These are phyloP conservation scores for Ceraceosorus bombacis DNA, from an alignment of 1,284 basidiomycete species.

Conservation along the genomic window DNA sequence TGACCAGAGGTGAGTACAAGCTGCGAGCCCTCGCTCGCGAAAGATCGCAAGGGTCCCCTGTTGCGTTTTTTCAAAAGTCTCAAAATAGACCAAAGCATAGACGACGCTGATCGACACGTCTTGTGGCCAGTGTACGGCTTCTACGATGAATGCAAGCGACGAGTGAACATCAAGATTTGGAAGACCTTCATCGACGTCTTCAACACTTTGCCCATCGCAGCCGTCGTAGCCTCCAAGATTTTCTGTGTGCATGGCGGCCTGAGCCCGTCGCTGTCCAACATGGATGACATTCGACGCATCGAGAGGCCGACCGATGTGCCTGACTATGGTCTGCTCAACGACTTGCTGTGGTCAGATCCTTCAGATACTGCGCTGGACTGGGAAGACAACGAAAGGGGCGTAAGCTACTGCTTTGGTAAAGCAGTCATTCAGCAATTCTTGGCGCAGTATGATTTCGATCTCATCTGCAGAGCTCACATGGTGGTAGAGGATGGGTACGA, in stretches of 20 bases:
- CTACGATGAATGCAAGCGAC: slow-evolving; percentile 98
- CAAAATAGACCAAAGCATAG: slow-evolving; percentile 7
- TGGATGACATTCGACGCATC: slow-evolving; percentile 99
- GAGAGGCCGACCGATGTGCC: slow-evolving; percentile 97
- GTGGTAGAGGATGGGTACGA: slow-evolving; percentile 96
- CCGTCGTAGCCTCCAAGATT: slow-evolving; percentile 97
- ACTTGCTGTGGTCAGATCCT: slow-evolving; percentile 96
- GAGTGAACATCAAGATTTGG: slow-evolving; percentile 97
- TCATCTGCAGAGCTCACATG: slow-evolving; percentile 99
- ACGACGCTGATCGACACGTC: slow-evolving; percentile 8
- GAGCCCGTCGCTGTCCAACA: slow-evolving; percentile 90
- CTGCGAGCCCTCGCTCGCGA: background rate
- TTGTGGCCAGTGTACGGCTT: slow-evolving; percentile 79
- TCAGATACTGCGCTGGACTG: slow-evolving; percentile 95
- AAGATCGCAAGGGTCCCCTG: slow-evolving; percentile 8
- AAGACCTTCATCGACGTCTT: slow-evolving; percentile 99
- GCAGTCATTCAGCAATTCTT: slow-evolving; percentile 94
- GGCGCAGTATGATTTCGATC: slow-evolving; percentile 79
- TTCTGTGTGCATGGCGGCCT: slow-evolving; percentile 99
- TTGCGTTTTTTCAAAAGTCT: slow-evolving; percentile 28
- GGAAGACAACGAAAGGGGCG: slow-evolving; percentile 99
- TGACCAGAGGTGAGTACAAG: slow-evolving; percentile 72
- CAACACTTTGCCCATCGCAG: slow-evolving; percentile 96
- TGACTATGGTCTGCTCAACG: slow-evolving; percentile 96
- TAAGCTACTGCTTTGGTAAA: slow-evolving; percentile 98